Evolutionary conservation across 768 basidiomycete species (phyloP).

Genomic region (Hygrocybe coccinea): DNA sequence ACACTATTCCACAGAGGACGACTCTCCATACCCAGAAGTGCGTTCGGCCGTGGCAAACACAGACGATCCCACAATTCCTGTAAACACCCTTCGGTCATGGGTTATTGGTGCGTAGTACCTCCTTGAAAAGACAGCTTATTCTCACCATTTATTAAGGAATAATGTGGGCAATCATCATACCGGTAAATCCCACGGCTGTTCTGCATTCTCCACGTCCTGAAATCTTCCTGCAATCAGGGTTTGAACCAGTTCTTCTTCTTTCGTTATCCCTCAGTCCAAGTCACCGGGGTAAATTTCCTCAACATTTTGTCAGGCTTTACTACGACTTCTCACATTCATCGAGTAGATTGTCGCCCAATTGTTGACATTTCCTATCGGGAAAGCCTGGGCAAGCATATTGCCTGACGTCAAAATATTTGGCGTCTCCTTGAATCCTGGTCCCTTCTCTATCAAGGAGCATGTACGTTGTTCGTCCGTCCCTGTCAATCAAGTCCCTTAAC

Average conservation of each 20-base stretch:
- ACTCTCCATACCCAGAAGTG: slow-evolving; percentile 55
- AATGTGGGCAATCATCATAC: slow-evolving; percentile 58
- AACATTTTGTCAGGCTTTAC: slow-evolving; percentile 21
- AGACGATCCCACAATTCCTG: slow-evolving; percentile 2
- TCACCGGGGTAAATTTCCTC: slow-evolving; percentile 40
- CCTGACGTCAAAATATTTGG: slow-evolving; percentile 53
- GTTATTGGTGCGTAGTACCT: slow-evolving; percentile 46
- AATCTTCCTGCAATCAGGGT: slow-evolving; percentile 24
- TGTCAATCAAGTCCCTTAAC: slow-evolving; percentile 20
- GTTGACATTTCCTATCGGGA: slow-evolving; percentile 61
- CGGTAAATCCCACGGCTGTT: slow-evolving; percentile 28
- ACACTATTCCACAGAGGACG: slow-evolving; percentile 30
- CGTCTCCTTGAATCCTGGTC: slow-evolving; percentile 56
- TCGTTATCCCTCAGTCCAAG: slow-evolving; percentile 62
- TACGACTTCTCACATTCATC: background rate
- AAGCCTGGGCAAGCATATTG: slow-evolving; percentile 50
- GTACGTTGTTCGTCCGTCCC: slow-evolving; percentile 34
- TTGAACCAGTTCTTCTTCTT: slow-evolving; percentile 77
- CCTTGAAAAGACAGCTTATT: background rate
- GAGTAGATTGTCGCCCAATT: slow-evolving; percentile 61
- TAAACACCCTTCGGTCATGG: slow-evolving; percentile 60
- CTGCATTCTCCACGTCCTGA: background rate
- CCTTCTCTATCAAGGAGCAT: slow-evolving; percentile 73
- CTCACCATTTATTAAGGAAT: slow-evolving; percentile 24
- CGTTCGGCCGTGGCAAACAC: slow-evolving; percentile 55